A percentile compares a stretch with the other conserved stretches of the same genome.
phyloP scores from a whole-genome alignment of 78 protist species.

The Isochrysis galbana region DNA sequence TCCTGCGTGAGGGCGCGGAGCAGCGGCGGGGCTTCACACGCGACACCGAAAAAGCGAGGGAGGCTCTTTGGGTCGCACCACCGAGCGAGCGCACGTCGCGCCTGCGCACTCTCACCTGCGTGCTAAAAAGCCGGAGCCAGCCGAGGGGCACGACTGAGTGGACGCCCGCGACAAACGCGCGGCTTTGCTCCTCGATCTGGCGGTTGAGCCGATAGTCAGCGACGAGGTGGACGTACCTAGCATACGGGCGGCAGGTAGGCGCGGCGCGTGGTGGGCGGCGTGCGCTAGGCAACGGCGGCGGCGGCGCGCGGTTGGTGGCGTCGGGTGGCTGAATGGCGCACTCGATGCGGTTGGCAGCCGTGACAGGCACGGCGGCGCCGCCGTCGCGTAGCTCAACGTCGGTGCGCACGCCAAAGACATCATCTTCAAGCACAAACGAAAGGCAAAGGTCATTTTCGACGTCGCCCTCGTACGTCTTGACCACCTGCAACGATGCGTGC shows the following conservation, averaged over 20 bases:
- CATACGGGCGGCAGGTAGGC: too few relatives aligned
- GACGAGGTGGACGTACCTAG: slow-evolving; percentile 15
- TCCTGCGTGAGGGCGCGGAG: too few relatives aligned
- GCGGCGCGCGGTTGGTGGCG: background rate
- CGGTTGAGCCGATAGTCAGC: slow-evolving; percentile 34
- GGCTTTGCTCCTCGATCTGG: slow-evolving; percentile 6
- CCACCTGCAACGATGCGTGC: background rate
- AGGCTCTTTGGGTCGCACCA: too few relatives aligned
- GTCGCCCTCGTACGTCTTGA: slow-evolving; percentile 13
- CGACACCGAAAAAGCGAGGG: too few relatives aligned
- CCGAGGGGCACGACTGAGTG: background rate
- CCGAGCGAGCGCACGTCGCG: too few relatives aligned
- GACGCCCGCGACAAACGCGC: slow-evolving; percentile 11
- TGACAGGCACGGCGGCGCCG: background rate
- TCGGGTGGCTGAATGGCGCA: background rate
- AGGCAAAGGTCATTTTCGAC: slow-evolving; percentile 16
- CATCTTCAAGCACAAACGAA: background rate
- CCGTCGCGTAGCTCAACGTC: background rate
- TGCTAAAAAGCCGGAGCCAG: background rate
- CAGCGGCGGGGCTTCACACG: background rate
- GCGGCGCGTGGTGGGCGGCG: background rate
- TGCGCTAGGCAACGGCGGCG: background rate
- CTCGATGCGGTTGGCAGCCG: background rate
- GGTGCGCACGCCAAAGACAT: background rate
- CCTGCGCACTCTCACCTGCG: too few relatives aligned